Percentiles rank a stretch among this genome's conserved stretches.
Conservation (phyloP, 1,284 basidiomycete species). For the Cutaneotrichosporon sp. region DNA sequence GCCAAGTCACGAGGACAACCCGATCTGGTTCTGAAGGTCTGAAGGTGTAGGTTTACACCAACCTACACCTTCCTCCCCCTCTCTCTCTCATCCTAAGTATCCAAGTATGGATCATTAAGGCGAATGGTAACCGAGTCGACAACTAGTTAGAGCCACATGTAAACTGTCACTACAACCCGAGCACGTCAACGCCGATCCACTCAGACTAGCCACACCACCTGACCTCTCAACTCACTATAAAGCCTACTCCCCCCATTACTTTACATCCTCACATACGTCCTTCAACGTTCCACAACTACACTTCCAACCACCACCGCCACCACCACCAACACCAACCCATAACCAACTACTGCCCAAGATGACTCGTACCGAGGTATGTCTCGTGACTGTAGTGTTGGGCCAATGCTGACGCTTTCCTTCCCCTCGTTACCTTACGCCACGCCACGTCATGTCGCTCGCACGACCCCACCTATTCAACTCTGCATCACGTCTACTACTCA, state of each 20-base stretch:
- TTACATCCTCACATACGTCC: conserved; percentile 1
- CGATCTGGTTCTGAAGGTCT: not conserved
- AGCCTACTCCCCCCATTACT: not conserved
- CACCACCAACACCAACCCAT: conserved; percentile 8
- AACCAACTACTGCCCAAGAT: conserved; percentile 22
- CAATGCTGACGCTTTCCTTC: not conserved
- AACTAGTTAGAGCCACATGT: not conserved
- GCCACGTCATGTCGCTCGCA: not conserved
- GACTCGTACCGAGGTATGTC: conserved; percentile 31
- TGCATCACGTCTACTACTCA: not conserved
- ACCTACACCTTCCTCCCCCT: no score
- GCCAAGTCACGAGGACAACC: not conserved
- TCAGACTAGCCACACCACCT: not conserved
- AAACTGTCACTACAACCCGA: not conserved
- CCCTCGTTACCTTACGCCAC: no score
- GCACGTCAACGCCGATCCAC: conserved; percentile 3
- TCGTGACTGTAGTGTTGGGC: not conserved
- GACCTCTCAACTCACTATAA: not conserved
- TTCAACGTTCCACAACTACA: no score
- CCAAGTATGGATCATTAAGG: no score
- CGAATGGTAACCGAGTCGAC: not conserved
- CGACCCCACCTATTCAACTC: not conserved
- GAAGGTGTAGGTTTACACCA: no score
- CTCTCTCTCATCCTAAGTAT: no score
- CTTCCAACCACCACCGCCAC: not conserved